phyloP scores from a whole-genome alignment of 495 filamentous ascomycete species.

The Achaetomiella virescens region DNA sequence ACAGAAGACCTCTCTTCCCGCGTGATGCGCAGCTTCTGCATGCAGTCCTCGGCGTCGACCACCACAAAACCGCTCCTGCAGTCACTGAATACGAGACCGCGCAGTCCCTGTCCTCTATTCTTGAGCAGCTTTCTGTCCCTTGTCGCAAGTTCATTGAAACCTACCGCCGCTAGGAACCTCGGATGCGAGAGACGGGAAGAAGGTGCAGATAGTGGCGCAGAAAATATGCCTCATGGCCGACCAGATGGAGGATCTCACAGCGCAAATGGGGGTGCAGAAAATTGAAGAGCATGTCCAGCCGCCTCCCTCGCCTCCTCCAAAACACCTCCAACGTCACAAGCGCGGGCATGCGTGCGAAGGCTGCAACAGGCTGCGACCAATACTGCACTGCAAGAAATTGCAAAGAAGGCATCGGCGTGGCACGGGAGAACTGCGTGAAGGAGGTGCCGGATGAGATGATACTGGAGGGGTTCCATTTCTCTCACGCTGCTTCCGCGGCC shows the following conservation, averaged over 20 bases:
- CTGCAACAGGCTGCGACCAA: background rate
- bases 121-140: conserved; percentile 6
- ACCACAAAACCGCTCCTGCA: background rate
- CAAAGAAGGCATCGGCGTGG: conserved; percentile 19
- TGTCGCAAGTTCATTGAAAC: conserved; percentile 11
- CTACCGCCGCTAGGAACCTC: background rate
- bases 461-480: conserved; percentile 19
- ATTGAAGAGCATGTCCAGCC: background rate
- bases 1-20: conserved; percentile 19
- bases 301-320: background rate
- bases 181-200: background rate
- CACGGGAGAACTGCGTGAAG: conserved; percentile 34
- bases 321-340: background rate
- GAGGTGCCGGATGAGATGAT: conserved; percentile 36
- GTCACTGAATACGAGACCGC: background rate
- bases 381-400: background rate
- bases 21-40: conserved; percentile 14
- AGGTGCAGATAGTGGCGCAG: background rate
- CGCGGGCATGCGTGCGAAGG: background rate
- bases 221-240: conserved; percentile 2
- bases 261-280: too few relatives aligned
- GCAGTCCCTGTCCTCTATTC: background rate
- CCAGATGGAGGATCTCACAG: background rate
- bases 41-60: background rate
- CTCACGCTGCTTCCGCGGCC: conserved; percentile 8